Base-by-base conservation (phyloP, 2,329 filamentous ascomycete species). In the Herpomyces periplanetae region DNA sequence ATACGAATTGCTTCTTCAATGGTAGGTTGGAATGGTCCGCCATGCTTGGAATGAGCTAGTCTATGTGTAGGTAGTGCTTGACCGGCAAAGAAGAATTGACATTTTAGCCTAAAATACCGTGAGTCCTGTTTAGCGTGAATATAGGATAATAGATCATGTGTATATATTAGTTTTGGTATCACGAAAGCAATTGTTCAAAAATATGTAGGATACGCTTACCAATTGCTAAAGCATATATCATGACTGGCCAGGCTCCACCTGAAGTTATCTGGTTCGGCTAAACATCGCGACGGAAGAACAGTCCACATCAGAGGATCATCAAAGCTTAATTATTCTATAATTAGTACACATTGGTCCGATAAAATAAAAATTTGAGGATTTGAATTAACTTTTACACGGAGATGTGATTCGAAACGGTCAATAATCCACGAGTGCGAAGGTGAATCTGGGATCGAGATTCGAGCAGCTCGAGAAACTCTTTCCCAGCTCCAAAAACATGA, bases 271-370 rank as follows among this genome's bases (percentile, higher is more conserved):
- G 64, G 54, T 23, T 59, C 54, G 31, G 64, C 56, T 26, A 53
- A 43, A 32, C 80, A 68, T 19, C 51, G 48, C 17, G 66, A 37
- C 1, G 80, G 80, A 3, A 96, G 43, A 13, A 69, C 54, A 8
- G 75, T 80, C 75, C 75, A 96, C 28, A 88, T 58, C 23, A 91
- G 41, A 11, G 80, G 80, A 41, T 96, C 80, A 39, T 96, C 80
- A 29, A 91, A 43, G 23, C 75, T 88, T n/a, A n/a, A n/a, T n/a
- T n/a, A n/a, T n/a, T n/a, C n/a, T n/a, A n/a, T n/a, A n/a, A n/a
- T n/a, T n/a, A n/a, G n/a, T n/a, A n/a, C n/a, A n/a, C n/a, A n/a
- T n/a, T n/a, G n/a, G n/a, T n/a, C n/a, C n/a, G n/a, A n/a, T n/a
- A n/a, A n/a, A n/a, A n/a, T n/a, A n/a, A n/a, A n/a, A n/a, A n/a